Conservation (phyloP, 2,329 filamentous ascomycete species). For the Aquanectria penicillioides region DNA sequence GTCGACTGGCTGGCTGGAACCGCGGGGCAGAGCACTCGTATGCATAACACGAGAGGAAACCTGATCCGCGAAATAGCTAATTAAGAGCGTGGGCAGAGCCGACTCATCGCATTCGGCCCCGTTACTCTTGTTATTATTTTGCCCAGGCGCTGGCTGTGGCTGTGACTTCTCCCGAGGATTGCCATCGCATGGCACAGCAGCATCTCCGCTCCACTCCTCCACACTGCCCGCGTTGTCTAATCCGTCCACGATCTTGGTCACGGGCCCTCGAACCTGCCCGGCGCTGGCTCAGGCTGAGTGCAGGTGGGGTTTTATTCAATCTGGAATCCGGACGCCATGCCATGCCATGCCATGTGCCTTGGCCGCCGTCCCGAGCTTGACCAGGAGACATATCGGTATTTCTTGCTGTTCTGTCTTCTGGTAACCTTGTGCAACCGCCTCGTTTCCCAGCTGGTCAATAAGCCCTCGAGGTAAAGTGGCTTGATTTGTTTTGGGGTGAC, state of each 20-base stretch:
- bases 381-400: constrained; percentile 8
- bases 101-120: too few relatives aligned
- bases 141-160: background rate
- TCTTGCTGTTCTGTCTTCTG: constrained; percentile 1
- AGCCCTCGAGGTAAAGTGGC: constrained; percentile 4
- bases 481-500: background rate
- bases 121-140: too few relatives aligned
- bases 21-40: constrained; percentile 5
- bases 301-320: background rate
- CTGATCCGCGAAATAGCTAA: too few relatives aligned
- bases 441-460: background rate
- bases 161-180: background rate
- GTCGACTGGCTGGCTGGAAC: too few relatives aligned
- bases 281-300: background rate
- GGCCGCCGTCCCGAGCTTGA: background rate
- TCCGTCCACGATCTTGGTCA: background rate
- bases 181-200: background rate
- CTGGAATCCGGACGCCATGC: too few relatives aligned
- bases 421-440: constrained; percentile 3
- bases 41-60: too few relatives aligned
- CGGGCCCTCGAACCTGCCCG: background rate
- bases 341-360: too few relatives aligned
- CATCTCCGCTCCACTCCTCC: background rate
- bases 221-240: background rate
- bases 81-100: too few relatives aligned